Conservation (phyloP, 2,329 filamentous ascomycete genomes). For the Colletotrichum caudatum region DNA sequence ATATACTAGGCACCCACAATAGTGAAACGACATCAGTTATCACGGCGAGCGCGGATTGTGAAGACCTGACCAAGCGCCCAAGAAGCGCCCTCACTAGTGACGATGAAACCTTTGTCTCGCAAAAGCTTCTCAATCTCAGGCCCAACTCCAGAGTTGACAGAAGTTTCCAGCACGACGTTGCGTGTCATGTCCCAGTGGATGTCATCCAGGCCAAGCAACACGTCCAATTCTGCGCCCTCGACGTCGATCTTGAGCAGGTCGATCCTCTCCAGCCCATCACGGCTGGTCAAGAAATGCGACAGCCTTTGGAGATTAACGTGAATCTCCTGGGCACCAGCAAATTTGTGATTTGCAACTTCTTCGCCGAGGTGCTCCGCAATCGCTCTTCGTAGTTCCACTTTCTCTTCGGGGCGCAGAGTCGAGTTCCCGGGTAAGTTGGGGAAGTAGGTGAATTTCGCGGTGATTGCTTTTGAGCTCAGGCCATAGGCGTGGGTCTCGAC, state of each 20-base stretch:
- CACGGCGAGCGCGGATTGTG: constrained; percentile 31
- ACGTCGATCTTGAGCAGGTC: constrained; percentile 49
- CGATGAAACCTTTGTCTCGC: constrained; percentile 42
- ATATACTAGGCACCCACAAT: not conserved
- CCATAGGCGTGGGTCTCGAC: constrained; percentile 40
- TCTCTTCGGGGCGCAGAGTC: constrained; percentile 43
- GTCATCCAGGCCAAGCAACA: constrained; percentile 44
- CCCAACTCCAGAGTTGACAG: constrained; percentile 35
- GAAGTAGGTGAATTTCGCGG: not conserved
- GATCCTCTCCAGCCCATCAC: constrained; percentile 38
- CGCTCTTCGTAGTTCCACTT: constrained; percentile 7
- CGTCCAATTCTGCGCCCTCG: constrained; percentile 45
- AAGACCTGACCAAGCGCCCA: constrained; percentile 30
- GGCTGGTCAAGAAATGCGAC: constrained; percentile 41
- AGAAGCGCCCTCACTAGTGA: constrained; percentile 34
- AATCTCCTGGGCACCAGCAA: constrained; percentile 30
- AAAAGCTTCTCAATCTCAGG: constrained; percentile 41
- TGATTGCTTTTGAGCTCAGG: constrained; percentile 27
- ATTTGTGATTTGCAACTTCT: constrained; percentile 29
- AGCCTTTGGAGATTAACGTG: constrained; percentile 42
- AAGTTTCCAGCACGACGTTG: constrained; percentile 44
- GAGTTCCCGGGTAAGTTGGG: constrained; percentile 36
- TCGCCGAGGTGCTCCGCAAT: not conserved
- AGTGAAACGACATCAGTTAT: not conserved
- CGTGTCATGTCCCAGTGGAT: constrained; percentile 43